Conservation (phyloP, 495 filamentous ascomycete species). For the Parathielavia appendiculata region DNA sequence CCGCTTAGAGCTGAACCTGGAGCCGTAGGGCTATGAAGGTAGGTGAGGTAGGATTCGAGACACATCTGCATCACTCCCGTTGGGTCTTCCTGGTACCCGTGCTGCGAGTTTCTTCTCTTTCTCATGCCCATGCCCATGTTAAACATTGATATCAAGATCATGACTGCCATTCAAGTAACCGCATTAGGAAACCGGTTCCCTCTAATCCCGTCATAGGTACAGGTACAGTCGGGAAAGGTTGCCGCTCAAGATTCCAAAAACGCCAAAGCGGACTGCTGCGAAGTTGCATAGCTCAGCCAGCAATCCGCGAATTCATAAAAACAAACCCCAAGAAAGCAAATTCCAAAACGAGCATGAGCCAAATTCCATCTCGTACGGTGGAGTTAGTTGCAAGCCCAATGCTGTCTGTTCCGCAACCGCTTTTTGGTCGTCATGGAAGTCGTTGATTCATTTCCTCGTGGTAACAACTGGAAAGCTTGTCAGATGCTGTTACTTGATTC, state of each 20-base stretch:
- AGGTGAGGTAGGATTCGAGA: neutral
- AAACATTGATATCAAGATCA: slow-evolving; percentile 7
- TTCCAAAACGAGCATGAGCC: slow-evolving; percentile 22
- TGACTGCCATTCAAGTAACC: slow-evolving; percentile 37
- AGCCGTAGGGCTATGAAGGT: neutral
- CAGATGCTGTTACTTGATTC: neutral
- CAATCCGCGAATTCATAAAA: slow-evolving; percentile 28
- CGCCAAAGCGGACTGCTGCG: slow-evolving; percentile 19
- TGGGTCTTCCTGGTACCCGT: neutral
- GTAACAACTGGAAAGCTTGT: slow-evolving; percentile 29
- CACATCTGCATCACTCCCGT: neutral
- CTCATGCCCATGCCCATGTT: neutral
- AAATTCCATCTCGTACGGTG: slow-evolving; percentile 25
- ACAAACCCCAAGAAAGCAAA: slow-evolving; percentile 32
- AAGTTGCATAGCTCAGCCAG: slow-evolving; percentile 21
- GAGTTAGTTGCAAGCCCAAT: slow-evolving; percentile 32
- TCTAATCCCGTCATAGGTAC: slow-evolving; percentile 39
- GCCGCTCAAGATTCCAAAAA: slow-evolving; percentile 23
- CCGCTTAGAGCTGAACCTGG: too few relatives aligned
- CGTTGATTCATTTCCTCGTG: slow-evolving; percentile 24
- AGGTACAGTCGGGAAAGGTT: slow-evolving; percentile 24
- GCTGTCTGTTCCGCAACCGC: slow-evolving; percentile 23
- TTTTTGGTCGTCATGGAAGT: slow-evolving; percentile 23
- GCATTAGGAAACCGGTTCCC: slow-evolving; percentile 29
- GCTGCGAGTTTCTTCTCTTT: neutral